phyloP scores from a whole-genome alignment of 2,329 filamentous ascomycete genomes.

The Amauroascus niger region DNA sequence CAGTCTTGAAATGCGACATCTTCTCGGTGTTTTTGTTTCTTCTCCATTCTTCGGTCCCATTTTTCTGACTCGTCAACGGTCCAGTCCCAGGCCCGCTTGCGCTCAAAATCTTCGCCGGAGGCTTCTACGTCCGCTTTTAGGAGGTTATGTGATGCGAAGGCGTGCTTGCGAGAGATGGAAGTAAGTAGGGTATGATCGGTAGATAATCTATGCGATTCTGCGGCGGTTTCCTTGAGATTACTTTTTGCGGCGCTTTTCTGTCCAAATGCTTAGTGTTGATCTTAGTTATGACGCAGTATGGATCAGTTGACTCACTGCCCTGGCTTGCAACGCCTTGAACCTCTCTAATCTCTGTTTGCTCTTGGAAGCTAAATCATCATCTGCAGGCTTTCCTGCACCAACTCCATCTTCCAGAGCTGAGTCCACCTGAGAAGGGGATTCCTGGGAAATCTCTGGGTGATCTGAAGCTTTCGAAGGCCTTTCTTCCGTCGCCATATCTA shows the following conservation, averaged over 20 bases:
- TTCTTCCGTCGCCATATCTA: constrained; percentile 1
- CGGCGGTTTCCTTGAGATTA: constrained; percentile 75
- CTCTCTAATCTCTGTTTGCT: constrained; percentile 60
- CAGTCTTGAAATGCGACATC: constrained; percentile 88
- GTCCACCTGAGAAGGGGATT: not conserved
- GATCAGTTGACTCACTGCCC: constrained; percentile 44
- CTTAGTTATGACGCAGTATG: not conserved
- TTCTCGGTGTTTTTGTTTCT: constrained; percentile 71
- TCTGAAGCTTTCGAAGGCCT: not conserved
- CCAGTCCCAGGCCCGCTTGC: constrained; percentile 98
- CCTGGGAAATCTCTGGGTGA: not conserved
- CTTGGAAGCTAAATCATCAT: constrained; percentile 17
- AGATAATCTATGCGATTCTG: constrained; percentile 68
- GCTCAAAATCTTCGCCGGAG: constrained; percentile 83
- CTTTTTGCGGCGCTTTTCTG: constrained; percentile 36
- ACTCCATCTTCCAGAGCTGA: not conserved
- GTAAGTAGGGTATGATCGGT: constrained; percentile 68
- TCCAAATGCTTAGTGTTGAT: not conserved
- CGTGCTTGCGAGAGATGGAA: constrained; percentile 73
- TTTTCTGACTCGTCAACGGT: constrained; percentile 86
- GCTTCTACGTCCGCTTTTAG: constrained; percentile 85
- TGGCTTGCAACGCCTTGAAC: constrained; percentile 79
- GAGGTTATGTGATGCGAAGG: constrained; percentile 82
- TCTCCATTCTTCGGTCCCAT: constrained; percentile 85
- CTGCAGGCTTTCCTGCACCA: not conserved